These are phyloP conservation scores for Boletus sp. DNA, from an alignment of 768 basidiomycete genomes.

Conservation along the genomic window DNA sequence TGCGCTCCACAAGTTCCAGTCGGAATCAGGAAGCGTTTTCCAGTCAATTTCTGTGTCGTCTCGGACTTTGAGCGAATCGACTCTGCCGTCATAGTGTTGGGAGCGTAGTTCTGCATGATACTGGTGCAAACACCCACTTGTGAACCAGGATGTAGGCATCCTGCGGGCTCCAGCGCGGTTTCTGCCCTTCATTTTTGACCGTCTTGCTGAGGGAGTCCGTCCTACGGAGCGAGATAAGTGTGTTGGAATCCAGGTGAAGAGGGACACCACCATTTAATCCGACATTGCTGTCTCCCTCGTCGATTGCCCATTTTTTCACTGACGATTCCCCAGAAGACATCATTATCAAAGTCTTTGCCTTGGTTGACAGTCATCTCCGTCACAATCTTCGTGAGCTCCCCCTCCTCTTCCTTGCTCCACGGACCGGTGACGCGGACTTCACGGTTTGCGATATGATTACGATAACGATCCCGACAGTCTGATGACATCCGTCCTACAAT, in stretches of 20 bases:
- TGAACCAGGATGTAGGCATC: slow-evolving; percentile 81
- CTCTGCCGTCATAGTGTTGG: slow-evolving; percentile 37
- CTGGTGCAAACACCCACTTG: slow-evolving; percentile 47
- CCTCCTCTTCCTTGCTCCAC: slow-evolving; percentile 83
- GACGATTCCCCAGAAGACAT: slow-evolving; percentile 81
- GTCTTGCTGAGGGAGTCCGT: slow-evolving; percentile 72
- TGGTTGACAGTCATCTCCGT: slow-evolving; percentile 68
- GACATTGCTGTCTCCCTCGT: slow-evolving; percentile 78
- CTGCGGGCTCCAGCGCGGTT: slow-evolving; percentile 68
- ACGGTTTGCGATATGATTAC: slow-evolving; percentile 73
- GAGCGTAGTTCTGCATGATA: not conserved
- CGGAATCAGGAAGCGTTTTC: slow-evolving; percentile 68
- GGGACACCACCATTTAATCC: slow-evolving; percentile 73
- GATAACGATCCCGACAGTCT: slow-evolving; percentile 83
- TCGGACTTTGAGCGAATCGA: slow-evolving; percentile 68
- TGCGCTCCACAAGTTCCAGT: slow-evolving; percentile 85
- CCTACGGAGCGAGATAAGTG: slow-evolving; percentile 38
- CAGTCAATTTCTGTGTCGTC: slow-evolving; percentile 86
- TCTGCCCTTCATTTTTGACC: slow-evolving; percentile 67
- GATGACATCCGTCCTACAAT: slow-evolving; percentile 71
- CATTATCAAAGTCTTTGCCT: slow-evolving; percentile 71
- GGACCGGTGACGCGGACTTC: slow-evolving; percentile 60
- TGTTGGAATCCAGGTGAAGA: not conserved
- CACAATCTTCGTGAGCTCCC: slow-evolving; percentile 68
- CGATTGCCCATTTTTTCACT: slow-evolving; percentile 73